These are phyloP conservation scores for Pseudogymnoascus sp. DNA, from an alignment of 2,329 filamentous ascomycete species.

Conservation along the genomic window DNA sequence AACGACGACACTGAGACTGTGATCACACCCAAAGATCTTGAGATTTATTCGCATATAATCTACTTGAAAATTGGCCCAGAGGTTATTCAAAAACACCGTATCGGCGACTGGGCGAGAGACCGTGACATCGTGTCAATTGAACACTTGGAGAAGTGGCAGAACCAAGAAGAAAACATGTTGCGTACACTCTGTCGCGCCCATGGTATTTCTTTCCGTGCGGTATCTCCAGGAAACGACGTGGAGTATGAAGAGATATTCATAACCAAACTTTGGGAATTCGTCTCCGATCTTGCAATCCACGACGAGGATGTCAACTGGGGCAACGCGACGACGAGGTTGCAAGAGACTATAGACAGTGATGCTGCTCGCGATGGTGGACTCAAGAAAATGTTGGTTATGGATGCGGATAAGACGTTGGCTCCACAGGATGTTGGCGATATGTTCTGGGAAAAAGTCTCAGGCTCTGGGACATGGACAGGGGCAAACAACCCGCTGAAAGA, in stretches of 20 bases:
- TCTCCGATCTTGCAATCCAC: conserved; percentile 33
- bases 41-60: conserved; percentile 49
- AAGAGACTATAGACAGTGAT: conserved; percentile 14
- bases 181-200: conserved; percentile 37
- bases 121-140: conserved; percentile 30
- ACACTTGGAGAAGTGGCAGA: conserved; percentile 40
- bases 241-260: conserved; percentile 23
- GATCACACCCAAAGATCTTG: conserved; percentile 39
- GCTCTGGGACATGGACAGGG: not conserved
- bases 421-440: conserved; percentile 41
- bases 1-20: conserved; percentile 31
- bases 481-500: conserved; percentile 30
- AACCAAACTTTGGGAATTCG: conserved; percentile 18
- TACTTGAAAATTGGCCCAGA: conserved; percentile 42
- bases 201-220: conserved; percentile 39
- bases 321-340: conserved; percentile 11
- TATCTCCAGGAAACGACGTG: conserved; percentile 16
- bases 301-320: conserved; percentile 33
- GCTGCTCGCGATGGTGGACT: conserved; percentile 14
- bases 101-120: conserved; percentile 31
- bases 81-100: conserved; percentile 33
- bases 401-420: conserved; percentile 51
- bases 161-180: conserved; percentile 38
- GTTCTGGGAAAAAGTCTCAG: conserved; percentile 39
- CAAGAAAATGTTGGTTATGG: conserved; percentile 46